Base-by-base conservation (phyloP, 177 flowering plant genomes). In the Vitis hybrid region DNA sequence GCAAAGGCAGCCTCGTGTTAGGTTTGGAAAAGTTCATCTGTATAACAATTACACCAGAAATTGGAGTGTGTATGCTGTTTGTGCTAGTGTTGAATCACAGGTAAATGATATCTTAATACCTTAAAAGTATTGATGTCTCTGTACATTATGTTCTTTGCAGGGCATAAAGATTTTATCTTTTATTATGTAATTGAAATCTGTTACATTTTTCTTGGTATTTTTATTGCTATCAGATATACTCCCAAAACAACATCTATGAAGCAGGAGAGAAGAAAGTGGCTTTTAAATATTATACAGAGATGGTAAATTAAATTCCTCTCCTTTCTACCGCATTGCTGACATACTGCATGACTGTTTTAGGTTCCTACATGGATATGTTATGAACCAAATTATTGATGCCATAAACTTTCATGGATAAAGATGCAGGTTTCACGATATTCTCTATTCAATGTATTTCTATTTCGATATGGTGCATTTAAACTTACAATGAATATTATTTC, bases 21-120 rank as follows among this genome's bases (percentile, higher is more conserved):
- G 98, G 78, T 93, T 83, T 81, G 95, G 74, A 9, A 91, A 84
- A 78, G 95, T 93, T 10, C 98, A 93, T 85, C 68, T 93, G 60
- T 93, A 87, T 71, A 93, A 93, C 69, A 93, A 91, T 64, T 93
- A 91, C 79, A 93, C 94, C 51, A 86, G 92, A 70, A 73, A 88
- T 75, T 93, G 97, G 98, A 92, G 93, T 15, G 83, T 93, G 40
- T 93, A 93, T 81, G 98, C 98, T 72, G 87, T 91, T 56, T 91
- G 98, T 75, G 95, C 94, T 52, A 89, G 98, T 73, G 98, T 93
- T 6, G 98, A 93, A 73, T 80, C 97, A 49, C 89, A 91, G 97
- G 97, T 93, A 40, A 24, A 61, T 14, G n/a, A 35, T 79, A 4
- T 15, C 46, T 19, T 56, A 46, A 15, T 40, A 40, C 46, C 46